A percentile compares a stretch with the other conserved stretches of the same genome.
Evolutionary conservation across 2,329 filamentous ascomycete genomes (phyloP).

Genomic region (Chrysoporthe puriensis): DNA sequence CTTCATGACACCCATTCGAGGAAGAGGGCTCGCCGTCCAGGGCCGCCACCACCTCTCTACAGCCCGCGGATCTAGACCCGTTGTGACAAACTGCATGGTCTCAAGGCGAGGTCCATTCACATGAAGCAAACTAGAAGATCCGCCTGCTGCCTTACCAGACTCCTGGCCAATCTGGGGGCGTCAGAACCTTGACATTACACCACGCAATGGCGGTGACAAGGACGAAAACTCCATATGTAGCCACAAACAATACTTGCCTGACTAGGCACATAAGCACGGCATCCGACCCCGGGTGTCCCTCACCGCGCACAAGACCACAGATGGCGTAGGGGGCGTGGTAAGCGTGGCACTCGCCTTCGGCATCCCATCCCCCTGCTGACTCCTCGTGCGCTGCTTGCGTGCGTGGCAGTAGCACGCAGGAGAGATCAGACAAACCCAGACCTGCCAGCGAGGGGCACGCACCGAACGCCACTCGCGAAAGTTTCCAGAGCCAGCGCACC

Average conservation of each 20-base stretch:
- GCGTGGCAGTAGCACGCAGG: slow-evolving; percentile 11
- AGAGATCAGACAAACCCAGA: background rate
- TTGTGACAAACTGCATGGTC: background rate
- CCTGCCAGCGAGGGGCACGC: background rate
- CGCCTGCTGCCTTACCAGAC: slow-evolving; percentile 17
- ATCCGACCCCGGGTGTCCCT: slow-evolving; percentile 20
- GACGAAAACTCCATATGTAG: slow-evolving; percentile 6
- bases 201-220: slow-evolving; percentile 22
- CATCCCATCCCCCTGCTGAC: background rate
- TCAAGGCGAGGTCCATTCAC: background rate
- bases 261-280: slow-evolving; percentile 10
- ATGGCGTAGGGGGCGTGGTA: slow-evolving; percentile 13
- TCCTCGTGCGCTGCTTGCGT: slow-evolving; percentile 9
- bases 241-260: slow-evolving; percentile 5
- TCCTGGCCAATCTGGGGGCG: slow-evolving; percentile 21
- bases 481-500: background rate
- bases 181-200: slow-evolving; percentile 16
- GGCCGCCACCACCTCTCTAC: background rate
- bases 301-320: slow-evolving; percentile 5
- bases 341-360: slow-evolving; percentile 15
- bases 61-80: background rate
- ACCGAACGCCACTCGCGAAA: background rate
- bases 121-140: slow-evolving; percentile 1
- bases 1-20: background rate
- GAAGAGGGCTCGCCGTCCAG: background rate